Evolutionary conservation across 1,284 basidiomycete genomes (phyloP), one percentile per base, ranked within the genome.

Genomic region (Mrakiaceae sp.): DNA sequence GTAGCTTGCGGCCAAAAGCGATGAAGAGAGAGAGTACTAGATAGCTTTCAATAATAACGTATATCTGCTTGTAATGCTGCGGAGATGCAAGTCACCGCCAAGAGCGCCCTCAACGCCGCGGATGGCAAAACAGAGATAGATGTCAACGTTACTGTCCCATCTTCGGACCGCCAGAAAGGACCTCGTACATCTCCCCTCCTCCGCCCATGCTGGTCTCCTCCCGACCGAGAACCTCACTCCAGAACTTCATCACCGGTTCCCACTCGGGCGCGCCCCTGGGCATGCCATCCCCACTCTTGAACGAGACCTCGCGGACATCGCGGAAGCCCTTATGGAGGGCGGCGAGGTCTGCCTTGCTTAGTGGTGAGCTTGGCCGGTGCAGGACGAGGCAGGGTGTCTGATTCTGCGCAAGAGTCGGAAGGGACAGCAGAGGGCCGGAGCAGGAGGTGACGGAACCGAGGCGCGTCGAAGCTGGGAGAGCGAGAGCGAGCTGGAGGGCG

Each of bases 171-270:
- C 64, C 64, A 6, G 58, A 48, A 39, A 68, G 47, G 27, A 89
- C 83, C 69, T 88, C 85, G 69, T 87, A 88, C 69, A 88, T 70
- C 4, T 83, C 86, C 4, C 83, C 81, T 16, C 79, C 81, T 67
- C 79, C 79, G 69, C 85, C 65, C 60, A 66, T 66, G 44, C 11
- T 16, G 2, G 16, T 7, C 6, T 53, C 49, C 40, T 63, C 79
- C 69, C 78, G 80, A 9, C 76, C 78, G 16, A 90, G 75, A 54
- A 76, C 73, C 72, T 84, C 81, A 70, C 86, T 86, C 88, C 88
- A 90, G 73, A 89, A 89, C 64, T 79, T 76, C 86, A 90, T 89
- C 57, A 90, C 80, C 0, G 83, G 83, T 69, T 83, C 81, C 86
- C 87, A 89, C 70, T 89, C 87, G 8, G 82, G 81, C 68, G 78